Evolutionary conservation across 768 basidiomycete genomes (phyloP), one percentile per base, ranked within the genome.

Genomic region (Suillus variegatus): DNA sequence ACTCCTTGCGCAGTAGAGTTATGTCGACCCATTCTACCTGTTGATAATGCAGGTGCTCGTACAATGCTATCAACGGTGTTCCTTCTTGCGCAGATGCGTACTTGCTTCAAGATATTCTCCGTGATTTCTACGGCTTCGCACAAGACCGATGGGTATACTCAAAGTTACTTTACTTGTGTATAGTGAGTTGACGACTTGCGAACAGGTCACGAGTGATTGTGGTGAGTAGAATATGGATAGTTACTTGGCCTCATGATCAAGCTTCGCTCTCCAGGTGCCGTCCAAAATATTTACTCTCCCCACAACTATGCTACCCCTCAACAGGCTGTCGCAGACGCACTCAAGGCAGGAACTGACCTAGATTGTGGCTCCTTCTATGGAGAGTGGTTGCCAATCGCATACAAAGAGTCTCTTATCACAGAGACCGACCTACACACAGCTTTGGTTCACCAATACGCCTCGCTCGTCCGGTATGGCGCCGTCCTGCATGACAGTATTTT

Each of bases 51-150:
- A 66, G 68, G 68, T 88, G 86, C 77, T 84, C 82, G 66, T 88
- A 87, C 70, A 88, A 87, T 66, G 82, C 85, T 12, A 84, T 88
- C 22, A 87, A 87, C 65, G 86, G 86, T 3, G 73, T 87, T 38
- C 86, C 86, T 5, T 78, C 83, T 1, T 88, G 86, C 68, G 86
- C 84, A 25, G 82, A 79, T 69, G 77, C 80, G 1, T 87, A 82
- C 69, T 76, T 88, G 36, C 76, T 88, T 40, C 84, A 86, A 69
- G 76, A 77, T 38, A 71, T 88, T 32, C 71, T 86, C 28, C 78
- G 86, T 20, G 85, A 85, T 62, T 74, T 76, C 56, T 87, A 83
- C 81, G 82, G 81, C 14, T 85, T 86, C 67, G 75, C 80, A 61
- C 79, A 82, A 57, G 80, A 84, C 47, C 73, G 85, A 54, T 87